phyloP scores from a whole-genome alignment of 768 basidiomycete genomes.

The Pisolithus albus region DNA sequence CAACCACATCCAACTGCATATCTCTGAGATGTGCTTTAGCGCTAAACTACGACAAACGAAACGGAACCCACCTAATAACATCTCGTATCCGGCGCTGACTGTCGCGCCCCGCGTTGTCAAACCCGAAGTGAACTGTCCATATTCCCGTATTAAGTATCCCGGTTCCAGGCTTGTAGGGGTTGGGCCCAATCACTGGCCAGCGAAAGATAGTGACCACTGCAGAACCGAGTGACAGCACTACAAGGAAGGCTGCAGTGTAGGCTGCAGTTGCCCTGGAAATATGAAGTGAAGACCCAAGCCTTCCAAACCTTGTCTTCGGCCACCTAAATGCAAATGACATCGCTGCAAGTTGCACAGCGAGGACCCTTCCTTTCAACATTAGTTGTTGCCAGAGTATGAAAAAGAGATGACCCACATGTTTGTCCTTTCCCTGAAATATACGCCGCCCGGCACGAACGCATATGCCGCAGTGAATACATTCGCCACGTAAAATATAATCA shows the following conservation, averaged over 20 bases:
- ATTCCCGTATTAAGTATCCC: constrained; percentile 76
- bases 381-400: background rate
- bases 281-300: constrained; percentile 1
- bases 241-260: constrained; percentile 30
- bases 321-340: constrained; percentile 44
- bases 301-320: constrained; percentile 16
- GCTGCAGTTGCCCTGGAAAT: constrained; percentile 17
- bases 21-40: constrained; percentile 38
- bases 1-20: constrained; percentile 80
- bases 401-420: constrained; percentile 45
- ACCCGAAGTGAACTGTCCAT: constrained; percentile 90
- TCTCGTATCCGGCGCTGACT: constrained; percentile 30
- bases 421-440: constrained; percentile 69
- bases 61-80: constrained; percentile 55
- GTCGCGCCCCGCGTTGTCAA: constrained; percentile 33
- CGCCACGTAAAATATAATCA: constrained; percentile 56
- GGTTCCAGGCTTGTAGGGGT: constrained; percentile 55
- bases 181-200: constrained; percentile 42
- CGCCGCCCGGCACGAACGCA: constrained; percentile 81
- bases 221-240: constrained; percentile 39
- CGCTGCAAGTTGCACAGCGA: constrained; percentile 44
- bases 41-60: background rate
- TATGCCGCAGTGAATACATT: constrained; percentile 84
- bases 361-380: constrained; percentile 35
- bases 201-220: constrained; percentile 49